These are phyloP conservation scores for Solanum sitiens DNA, from an alignment of 257 asterid genomes.

Conservation along the genomic window DNA sequence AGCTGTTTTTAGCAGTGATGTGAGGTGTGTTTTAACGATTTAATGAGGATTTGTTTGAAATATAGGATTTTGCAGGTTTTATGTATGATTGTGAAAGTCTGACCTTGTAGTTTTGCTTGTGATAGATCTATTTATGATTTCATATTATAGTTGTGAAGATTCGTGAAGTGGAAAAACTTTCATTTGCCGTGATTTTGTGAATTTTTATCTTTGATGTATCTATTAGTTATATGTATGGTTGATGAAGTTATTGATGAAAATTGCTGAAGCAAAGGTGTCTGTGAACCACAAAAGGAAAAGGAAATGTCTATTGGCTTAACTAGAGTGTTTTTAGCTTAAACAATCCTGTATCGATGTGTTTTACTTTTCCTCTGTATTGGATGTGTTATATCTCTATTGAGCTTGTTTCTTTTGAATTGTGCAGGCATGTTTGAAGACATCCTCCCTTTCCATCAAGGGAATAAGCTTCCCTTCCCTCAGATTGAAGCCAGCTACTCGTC, in stretches of 20 bases:
- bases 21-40: background rate
- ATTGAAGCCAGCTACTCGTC: slow-evolving; percentile 30
- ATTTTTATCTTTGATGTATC: background rate
- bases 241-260: background rate
- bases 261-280: background rate
- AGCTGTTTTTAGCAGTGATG: background rate
- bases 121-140: background rate
- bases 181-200: background rate
- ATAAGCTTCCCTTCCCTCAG: slow-evolving; percentile 23
- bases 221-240: background rate
- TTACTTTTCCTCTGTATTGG: background rate
- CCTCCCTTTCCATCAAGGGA: slow-evolving; percentile 19
- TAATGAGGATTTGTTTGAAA: background rate
- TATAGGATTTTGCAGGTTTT: background rate
- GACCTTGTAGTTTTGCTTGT: background rate
- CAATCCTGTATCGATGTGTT: background rate
- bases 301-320: background rate
- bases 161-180: background rate
- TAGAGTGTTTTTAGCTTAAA: background rate
- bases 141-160: background rate
- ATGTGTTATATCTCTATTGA: background rate
- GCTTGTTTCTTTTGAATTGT: background rate
- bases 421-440: slow-evolving; percentile 20
- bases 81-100: background rate
- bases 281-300: background rate